These are phyloP conservation scores for Blastobotrys apis DNA, from an alignment of 1,139 yeast genomes.

Conservation along the genomic window DNA sequence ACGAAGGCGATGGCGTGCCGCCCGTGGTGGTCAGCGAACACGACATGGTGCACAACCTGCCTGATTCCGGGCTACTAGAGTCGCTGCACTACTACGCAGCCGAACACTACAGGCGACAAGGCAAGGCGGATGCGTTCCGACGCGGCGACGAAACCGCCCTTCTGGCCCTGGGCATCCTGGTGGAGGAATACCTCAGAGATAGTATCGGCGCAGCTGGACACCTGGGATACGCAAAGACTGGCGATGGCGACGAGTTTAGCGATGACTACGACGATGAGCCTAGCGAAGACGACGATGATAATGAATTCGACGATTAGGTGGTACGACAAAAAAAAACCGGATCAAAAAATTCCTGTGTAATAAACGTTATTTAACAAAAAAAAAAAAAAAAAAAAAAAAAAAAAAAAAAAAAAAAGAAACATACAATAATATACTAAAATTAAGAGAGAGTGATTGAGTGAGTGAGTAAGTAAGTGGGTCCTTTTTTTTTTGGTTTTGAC, in stretches of 20 bases:
- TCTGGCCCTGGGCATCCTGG: slow-evolving; percentile 33
- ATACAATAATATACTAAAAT: background rate
- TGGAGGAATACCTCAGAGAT: slow-evolving; percentile 33
- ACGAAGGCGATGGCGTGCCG: slow-evolving; percentile 2
- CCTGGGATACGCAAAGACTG: slow-evolving; percentile 21
- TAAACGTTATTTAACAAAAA: background rate
- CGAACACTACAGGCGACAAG: slow-evolving; percentile 19
- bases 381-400: background rate
- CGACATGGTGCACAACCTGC: background rate
- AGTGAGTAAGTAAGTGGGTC: too few species aligned
- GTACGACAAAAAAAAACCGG: too few species aligned
- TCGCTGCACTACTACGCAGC: slow-evolving; percentile 28
- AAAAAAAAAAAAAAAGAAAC: background rate
- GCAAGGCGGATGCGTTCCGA: slow-evolving; percentile 16
- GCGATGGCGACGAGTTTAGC: background rate
- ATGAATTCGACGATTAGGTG: background rate
- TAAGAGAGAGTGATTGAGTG: too few species aligned
- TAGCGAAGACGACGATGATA: background rate
- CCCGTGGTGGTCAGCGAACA: background rate
- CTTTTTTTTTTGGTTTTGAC: too few species aligned
- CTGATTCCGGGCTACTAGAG: slow-evolving; percentile 17
- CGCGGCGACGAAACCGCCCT: slow-evolving; percentile 33
- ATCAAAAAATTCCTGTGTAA: too few species aligned
- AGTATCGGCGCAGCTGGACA: slow-evolving; percentile 31
- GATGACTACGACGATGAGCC: background rate